Evolutionary conservation across 768 basidiomycete genomes (phyloP).

Genomic region (Naganishia vaughanmartiniae): DNA sequence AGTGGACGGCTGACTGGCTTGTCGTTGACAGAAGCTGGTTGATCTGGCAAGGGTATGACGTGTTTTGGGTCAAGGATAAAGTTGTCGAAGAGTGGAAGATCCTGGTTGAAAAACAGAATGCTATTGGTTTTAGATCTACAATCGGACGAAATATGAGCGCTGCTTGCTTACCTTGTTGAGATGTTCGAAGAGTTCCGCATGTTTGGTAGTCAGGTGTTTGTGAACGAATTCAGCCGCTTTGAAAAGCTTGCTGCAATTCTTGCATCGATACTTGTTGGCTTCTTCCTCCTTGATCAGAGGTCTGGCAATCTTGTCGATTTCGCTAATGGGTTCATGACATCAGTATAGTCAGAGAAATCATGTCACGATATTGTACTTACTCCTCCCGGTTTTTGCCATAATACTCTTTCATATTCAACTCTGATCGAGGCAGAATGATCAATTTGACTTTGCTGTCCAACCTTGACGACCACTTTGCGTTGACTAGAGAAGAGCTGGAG

Average conservation of each 20-base stretch:
- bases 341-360: too few species aligned
- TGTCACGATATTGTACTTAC: constrained; percentile 56
- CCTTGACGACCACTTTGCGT: constrained; percentile 80
- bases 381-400: constrained; percentile 87
- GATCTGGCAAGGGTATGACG: constrained; percentile 55
- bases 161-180: constrained; percentile 74
- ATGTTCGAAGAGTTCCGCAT: constrained; percentile 74
- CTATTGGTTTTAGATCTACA: not conserved
- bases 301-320: constrained; percentile 26
- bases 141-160: too few species aligned
- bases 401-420: constrained; percentile 80
- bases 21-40: constrained; percentile 50
- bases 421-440: constrained; percentile 66
- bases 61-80: constrained; percentile 94
- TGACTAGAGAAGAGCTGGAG: constrained; percentile 9
- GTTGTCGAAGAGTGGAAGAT: constrained; percentile 72
- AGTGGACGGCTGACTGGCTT: constrained; percentile 28
- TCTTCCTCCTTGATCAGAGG: constrained; percentile 90
- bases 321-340: not conserved
- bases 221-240: constrained; percentile 94
- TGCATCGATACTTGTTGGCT: constrained; percentile 94
- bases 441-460: constrained; percentile 82
- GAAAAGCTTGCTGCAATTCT: constrained; percentile 90
- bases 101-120: constrained; percentile 23
- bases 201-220: constrained; percentile 95